A percentile compares a stretch with the other conserved stretches of the same genome.
Conservation (phyloP, 352 stramenopile genomes). For the Phytophthora uliginosa region DNA sequence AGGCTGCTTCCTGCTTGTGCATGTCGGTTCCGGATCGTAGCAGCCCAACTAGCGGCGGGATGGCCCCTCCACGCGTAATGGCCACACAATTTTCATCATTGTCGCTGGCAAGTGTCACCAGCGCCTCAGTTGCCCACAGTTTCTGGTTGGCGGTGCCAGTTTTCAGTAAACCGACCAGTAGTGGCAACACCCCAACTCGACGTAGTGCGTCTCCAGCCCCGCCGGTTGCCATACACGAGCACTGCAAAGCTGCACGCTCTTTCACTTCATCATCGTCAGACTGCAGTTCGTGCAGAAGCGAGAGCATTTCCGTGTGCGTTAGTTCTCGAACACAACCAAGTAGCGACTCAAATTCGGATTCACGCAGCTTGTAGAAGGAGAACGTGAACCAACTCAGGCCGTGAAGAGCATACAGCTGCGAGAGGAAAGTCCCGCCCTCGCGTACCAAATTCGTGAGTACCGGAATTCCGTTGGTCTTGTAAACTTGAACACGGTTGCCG, state of each 20-base stretch:
- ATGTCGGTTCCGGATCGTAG: slow-evolving; percentile 9
- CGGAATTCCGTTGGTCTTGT: slow-evolving; percentile 11
- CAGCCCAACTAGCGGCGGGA: slow-evolving; percentile 2
- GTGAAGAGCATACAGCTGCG: slow-evolving; percentile 29
- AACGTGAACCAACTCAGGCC: slow-evolving; percentile 37
- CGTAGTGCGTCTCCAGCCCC: slow-evolving; percentile 16
- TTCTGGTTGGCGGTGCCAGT: slow-evolving; percentile 25
- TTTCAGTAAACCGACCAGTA: slow-evolving; percentile 7
- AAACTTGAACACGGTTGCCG: slow-evolving; percentile 10
- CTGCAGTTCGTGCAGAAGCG: slow-evolving; percentile 19
- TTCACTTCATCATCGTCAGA: slow-evolving; percentile 7
- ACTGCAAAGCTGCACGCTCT: slow-evolving; percentile 12
- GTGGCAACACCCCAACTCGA: slow-evolving; percentile 12
- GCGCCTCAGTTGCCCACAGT: slow-evolving; percentile 15
- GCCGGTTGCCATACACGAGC: slow-evolving; percentile 17
- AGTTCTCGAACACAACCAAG: slow-evolving; percentile 8
- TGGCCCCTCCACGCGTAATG: slow-evolving; percentile 9
- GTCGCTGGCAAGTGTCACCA: slow-evolving; percentile 14
- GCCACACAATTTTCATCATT: slow-evolving; percentile 1
- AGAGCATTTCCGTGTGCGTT: slow-evolving; percentile 11
- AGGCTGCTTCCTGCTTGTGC: slow-evolving; percentile 9
- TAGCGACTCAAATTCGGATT: background rate
- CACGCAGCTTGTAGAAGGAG: slow-evolving; percentile 7
- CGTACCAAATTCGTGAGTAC: slow-evolving; percentile 5
- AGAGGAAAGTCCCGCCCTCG: background rate